Evolutionary conservation across 495 filamentous ascomycete genomes (phyloP).

Genomic region (Neurospora cerealis): DNA sequence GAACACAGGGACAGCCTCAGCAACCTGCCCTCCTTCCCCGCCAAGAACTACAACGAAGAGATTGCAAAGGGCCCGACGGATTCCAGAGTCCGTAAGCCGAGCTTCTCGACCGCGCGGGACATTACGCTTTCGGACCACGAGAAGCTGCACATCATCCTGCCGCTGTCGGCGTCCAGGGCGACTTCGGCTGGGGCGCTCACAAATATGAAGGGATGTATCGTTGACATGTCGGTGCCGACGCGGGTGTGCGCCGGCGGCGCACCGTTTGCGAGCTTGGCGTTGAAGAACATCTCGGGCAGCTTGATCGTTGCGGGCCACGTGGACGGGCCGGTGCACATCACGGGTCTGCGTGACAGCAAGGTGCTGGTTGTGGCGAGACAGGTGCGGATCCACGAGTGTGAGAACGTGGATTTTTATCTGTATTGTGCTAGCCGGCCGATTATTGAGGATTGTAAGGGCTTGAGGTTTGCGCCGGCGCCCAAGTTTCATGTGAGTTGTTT

Average conservation of each 20-base stretch:
- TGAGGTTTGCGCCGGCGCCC: constrained; percentile 73
- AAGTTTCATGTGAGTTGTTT: constrained; percentile 49
- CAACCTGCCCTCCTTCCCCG: constrained; percentile 15
- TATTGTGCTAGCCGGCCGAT: constrained; percentile 76
- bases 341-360: constrained; percentile 58
- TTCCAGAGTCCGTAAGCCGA: constrained; percentile 40
- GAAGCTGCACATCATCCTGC: constrained; percentile 61
- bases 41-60: constrained; percentile 43
- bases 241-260: constrained; percentile 26
- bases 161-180: constrained; percentile 52
- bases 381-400: constrained; percentile 83
- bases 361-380: constrained; percentile 72
- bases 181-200: constrained; percentile 65
- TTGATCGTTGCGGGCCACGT: constrained; percentile 71
- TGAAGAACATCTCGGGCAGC: constrained; percentile 58
- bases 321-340: constrained; percentile 72
- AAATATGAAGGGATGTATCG: constrained; percentile 59
- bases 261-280: constrained; percentile 63
- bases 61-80: constrained; percentile 18
- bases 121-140: constrained; percentile 55
- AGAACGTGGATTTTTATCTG: constrained; percentile 71
- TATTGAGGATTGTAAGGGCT: constrained; percentile 73
- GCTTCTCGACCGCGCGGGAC: constrained; percentile 47
- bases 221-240: constrained; percentile 67
- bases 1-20: constrained; percentile 24